phyloP scores from a whole-genome alignment of 768 basidiomycete genomes.

The Mrakia frigida region DNA sequence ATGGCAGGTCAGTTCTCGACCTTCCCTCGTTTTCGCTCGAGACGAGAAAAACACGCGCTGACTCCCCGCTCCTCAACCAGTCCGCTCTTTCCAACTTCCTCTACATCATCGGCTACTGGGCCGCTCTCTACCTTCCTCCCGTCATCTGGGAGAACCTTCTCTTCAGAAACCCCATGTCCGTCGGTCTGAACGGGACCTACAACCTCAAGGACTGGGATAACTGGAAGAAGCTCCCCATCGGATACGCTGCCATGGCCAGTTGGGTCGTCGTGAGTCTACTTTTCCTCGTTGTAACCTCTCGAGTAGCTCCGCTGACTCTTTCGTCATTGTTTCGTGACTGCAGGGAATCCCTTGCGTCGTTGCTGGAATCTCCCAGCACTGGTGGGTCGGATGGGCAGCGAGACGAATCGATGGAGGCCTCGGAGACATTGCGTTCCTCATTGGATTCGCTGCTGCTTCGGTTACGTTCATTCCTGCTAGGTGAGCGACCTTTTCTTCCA shows the following conservation, averaged over 20 bases:
- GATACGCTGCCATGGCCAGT: constrained; percentile 14
- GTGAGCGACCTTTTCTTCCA: not conserved
- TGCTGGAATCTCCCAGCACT: constrained; percentile 28
- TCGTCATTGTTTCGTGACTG: not conserved
- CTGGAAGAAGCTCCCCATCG: constrained; percentile 17
- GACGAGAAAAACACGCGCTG: not conserved
- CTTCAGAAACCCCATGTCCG: constrained; percentile 27
- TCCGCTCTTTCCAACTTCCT: constrained; percentile 28
- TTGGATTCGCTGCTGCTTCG: constrained; percentile 21
- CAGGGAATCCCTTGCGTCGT: constrained; percentile 18
- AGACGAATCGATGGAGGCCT: constrained; percentile 26
- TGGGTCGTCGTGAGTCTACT: constrained; percentile 19
- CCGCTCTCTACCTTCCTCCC: constrained; percentile 27
- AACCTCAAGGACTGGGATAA: constrained; percentile 26
- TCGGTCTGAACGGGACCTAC: constrained; percentile 19
- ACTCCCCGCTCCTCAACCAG: not conserved
- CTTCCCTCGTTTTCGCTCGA: not conserved
- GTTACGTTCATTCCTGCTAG: constrained; percentile 14
- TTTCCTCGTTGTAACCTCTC: too few species aligned
- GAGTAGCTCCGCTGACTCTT: too few species aligned
- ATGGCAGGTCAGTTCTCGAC: not conserved
- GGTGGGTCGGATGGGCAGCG: constrained; percentile 33
- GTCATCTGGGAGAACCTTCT: constrained; percentile 26
- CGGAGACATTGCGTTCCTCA: constrained; percentile 31
- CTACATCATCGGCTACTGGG: constrained; percentile 32